These are phyloP conservation scores for Boeremia exigua DNA, from an alignment of 2,329 filamentous ascomycete species.

Conservation along the genomic window DNA sequence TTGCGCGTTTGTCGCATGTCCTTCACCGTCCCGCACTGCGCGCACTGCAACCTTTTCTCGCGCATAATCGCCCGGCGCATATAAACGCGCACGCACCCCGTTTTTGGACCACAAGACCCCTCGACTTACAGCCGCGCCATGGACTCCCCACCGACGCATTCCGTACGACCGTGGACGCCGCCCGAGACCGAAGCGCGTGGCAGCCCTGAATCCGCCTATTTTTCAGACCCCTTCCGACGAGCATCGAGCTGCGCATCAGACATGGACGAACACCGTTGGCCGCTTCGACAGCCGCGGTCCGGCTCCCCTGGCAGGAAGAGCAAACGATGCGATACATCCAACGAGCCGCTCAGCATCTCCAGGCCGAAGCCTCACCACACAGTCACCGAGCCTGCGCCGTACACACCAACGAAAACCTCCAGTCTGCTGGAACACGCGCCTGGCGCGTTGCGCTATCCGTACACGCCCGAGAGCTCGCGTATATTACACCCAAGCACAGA, in stretches of 20 bases:
- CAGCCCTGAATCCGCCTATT: conserved; percentile 27
- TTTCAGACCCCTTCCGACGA: conserved; percentile 27
- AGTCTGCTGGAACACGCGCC: conserved; percentile 16
- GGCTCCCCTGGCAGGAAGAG: conserved; percentile 7
- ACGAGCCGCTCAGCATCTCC: conserved; percentile 14
- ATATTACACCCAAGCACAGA: conserved; percentile 24
- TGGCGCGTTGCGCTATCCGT: conserved; percentile 36
- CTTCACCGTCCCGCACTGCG: conserved; percentile 1
- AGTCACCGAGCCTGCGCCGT: conserved; percentile 27
- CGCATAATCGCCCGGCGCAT: conserved; percentile 10
- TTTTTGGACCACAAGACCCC: conserved; percentile 14
- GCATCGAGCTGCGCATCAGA: conserved; percentile 18
- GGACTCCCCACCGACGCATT: conserved; percentile 28
- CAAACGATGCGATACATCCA: conserved; percentile 21
- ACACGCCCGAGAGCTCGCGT: conserved; percentile 41
- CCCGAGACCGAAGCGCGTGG: conserved; percentile 32
- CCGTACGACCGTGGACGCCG: conserved; percentile 40
- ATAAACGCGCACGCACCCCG: conserved; percentile 11
- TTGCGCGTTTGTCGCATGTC: conserved; percentile 15
- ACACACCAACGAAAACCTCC: conserved; percentile 31
- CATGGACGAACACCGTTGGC: conserved; percentile 18
- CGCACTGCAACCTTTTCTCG: conserved; percentile 5
- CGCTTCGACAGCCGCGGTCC: conserved; percentile 12
- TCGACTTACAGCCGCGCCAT: conserved; percentile 23
- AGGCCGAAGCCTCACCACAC: conserved; percentile 25